Conservation (phyloP, 495 filamentous ascomycete genomes). For the Letharia lupina region DNA sequence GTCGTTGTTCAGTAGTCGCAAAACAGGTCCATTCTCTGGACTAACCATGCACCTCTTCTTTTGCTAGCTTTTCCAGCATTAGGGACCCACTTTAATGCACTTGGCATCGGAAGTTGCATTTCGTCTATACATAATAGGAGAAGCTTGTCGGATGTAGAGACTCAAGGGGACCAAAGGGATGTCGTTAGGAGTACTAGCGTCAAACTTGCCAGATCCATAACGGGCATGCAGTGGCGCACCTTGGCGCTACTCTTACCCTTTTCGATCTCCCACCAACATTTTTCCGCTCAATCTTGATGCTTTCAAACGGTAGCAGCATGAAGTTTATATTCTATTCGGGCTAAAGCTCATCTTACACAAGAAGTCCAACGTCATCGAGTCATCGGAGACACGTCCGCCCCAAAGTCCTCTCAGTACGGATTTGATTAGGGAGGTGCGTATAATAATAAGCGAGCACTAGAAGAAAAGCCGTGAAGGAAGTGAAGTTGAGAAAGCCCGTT, state of each 20-base stretch:
- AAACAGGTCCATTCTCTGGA: neutral
- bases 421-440: too few relatives aligned
- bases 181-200: slow-evolving; percentile 1
- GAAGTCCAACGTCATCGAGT: too few relatives aligned
- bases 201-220: neutral
- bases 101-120: neutral
- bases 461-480: too few relatives aligned
- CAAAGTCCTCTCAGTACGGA: too few relatives aligned
- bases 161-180: neutral
- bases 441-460: too few relatives aligned
- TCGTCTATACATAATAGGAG: neutral
- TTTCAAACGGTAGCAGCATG: neutral
- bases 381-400: too few relatives aligned
- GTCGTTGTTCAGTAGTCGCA: neutral
- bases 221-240: neutral
- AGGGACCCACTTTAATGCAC: neutral
- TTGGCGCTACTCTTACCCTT: neutral
- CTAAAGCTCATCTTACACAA: too few relatives aligned
- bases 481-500: neutral
- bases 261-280: neutral
- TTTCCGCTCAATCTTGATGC: neutral
- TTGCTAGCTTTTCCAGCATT: neutral
- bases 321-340: neutral
- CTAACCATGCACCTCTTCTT: neutral
- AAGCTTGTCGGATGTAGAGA: neutral